A percentile compares a stretch with the other conserved stretches of the same genome.
Conservation (phyloP, 1,284 basidiomycete genomes). For the Entoloma clypeatum region DNA sequence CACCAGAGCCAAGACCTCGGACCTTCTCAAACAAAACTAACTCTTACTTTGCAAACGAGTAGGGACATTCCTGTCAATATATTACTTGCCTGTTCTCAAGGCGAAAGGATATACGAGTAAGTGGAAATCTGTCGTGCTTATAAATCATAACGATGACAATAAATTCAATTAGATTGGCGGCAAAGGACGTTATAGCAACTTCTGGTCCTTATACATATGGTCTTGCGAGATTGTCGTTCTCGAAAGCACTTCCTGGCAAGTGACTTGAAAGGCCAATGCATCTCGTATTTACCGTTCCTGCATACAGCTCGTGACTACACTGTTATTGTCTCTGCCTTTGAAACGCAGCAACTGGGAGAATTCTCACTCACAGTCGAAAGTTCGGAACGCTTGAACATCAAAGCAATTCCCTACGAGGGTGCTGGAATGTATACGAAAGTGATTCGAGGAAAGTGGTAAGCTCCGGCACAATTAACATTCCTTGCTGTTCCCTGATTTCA, state of each 20-base stretch:
- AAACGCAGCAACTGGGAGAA: slow-evolving; percentile 61
- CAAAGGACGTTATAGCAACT: slow-evolving; percentile 67
- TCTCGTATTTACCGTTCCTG: not conserved
- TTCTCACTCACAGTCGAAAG: slow-evolving; percentile 67
- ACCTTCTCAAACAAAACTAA: slow-evolving; percentile 32
- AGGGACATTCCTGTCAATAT: slow-evolving; percentile 76
- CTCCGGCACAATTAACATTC: not conserved
- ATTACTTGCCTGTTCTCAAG: slow-evolving; percentile 72
- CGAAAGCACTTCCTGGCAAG: slow-evolving; percentile 40
- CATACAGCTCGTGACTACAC: slow-evolving; percentile 75
- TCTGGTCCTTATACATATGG: slow-evolving; percentile 86
- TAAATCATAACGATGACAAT: slow-evolving; percentile 3
- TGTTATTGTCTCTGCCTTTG: slow-evolving; percentile 79
- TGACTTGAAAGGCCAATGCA: slow-evolving; percentile 1
- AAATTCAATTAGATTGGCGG: slow-evolving; percentile 41
- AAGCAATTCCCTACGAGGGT: slow-evolving; percentile 82
- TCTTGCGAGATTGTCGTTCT: slow-evolving; percentile 54
- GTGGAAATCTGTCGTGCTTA: slow-evolving; percentile 24
- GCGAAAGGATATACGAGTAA: slow-evolving; percentile 71
- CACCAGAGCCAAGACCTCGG: slow-evolving; percentile 28
- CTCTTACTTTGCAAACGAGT: slow-evolving; percentile 53
- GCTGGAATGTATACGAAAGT: slow-evolving; percentile 84
- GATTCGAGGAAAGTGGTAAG: slow-evolving; percentile 68
- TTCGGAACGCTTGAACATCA: slow-evolving; percentile 60
- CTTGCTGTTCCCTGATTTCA: not conserved